Evolutionary conservation across 169 alveolate genomes (phyloP), one percentile per base, ranked within the genome.

Genomic region (Sarcocystis neurona): DNA sequence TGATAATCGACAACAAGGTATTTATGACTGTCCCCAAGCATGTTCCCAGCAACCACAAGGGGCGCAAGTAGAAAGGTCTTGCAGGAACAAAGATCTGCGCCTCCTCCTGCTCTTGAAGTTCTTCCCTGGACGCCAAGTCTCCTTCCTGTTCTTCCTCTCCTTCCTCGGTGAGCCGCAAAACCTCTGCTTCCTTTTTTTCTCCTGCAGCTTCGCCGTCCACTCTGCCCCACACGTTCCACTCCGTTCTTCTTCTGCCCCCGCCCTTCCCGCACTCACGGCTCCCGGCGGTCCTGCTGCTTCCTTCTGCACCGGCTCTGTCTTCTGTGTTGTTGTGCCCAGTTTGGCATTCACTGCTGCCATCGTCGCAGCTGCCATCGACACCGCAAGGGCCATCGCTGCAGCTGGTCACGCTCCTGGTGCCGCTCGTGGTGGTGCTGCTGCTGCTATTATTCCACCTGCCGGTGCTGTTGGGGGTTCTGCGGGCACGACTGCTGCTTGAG

Each of bases 21-120:
- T 72, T 72, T 6, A 72, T 72, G 5, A 43, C 82, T 39, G 82
- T 72, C 56, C 82, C 82, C 37, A 72, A 39, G 27, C 82, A 72
- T 3, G 56, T 72, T 12, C 82, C 82, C 30, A 72, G 6, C 43
- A 72, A 4, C 82, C 82, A 72, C 53, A 72, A 18, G 4, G 82
- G 82, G 4, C 82, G 53, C 32, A 32, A 32, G 41, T 72, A 72
- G 39, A 72, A 18, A 2, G 82, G 82, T 5, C 82, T 39, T 72
- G 39, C 82, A 34, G 23, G n/a, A 39, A 2, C 23, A 15, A 23
- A 53, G 12, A 53, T 53, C 66, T 15, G 30, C 66, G 66, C 23
- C 66, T 53, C 23, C 30, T 53, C 23, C 66, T 39, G 58, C 2
- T 1, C 41, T 56, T 2, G 58, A 5, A 23, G 50, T 39, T 72